Evolutionary conservation across 116 monocot genomes (phyloP), one percentile per base, ranked within the genome.

Genomic region (Dioscorea cayenensis): DNA sequence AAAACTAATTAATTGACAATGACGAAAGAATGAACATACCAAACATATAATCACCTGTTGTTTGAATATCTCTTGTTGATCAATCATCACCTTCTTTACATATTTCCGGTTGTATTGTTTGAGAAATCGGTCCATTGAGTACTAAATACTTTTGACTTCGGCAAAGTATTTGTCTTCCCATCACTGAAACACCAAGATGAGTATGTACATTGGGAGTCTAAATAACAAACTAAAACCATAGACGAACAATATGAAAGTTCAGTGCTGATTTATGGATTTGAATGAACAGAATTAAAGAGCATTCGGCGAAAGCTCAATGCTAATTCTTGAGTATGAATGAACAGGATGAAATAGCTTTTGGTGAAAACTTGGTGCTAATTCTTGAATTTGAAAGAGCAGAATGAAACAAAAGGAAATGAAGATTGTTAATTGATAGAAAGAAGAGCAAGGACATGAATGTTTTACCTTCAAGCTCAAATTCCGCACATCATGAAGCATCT

Each of bases 11-110:
- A 43, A 43, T 43, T 43, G 43, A 43, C 11, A 43, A 43, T 1
- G 43, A 43, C 8, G 28, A 49, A 19, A 17, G 49, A 17, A 19
- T 17, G 17, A 16, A 21, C 59, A 59, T 14, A 59, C 17, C 13
- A 64, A 28, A 4, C 22, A 48, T 36, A 25, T 36, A 25, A 38
- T 25, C 19, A 81, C 87, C 83, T 87, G 84, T 3, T 87, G 71
- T 72, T 71, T 84, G 73, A 87, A 87, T 27, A 74, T 79, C 63
- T 79, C 72, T 74, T 87, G 84, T 8, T 87, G 87, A 76, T 78
- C 79, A 64, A 87, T 55, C 76, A 87, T 87, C 7, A 55, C 76
- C 2, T 79, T 79, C 65, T 71, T 78, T 28, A 87, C 19, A 38
- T 51, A 81, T 16, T 78, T 79, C 69, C 66, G 80, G 63, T 71